Evolutionary conservation across 306 rosid species (phyloP).

Genomic region (Hippophae tibetana): DNA sequence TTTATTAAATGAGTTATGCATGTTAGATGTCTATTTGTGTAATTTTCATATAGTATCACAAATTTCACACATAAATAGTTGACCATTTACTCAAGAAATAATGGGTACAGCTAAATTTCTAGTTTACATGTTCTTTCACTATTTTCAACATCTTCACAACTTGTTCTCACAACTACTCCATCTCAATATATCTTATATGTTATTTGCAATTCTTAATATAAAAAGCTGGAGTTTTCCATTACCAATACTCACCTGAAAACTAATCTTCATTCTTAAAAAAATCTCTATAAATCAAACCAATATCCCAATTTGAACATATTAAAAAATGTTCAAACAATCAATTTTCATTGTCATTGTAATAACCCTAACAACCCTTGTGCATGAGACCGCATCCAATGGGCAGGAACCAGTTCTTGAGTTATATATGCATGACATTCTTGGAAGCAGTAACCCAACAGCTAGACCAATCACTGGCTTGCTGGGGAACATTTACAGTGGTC

Average conservation of each 20-base stretch:
- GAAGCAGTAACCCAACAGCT: constrained; percentile 69
- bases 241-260: no score
- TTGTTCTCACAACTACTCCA: constrained; percentile 43
- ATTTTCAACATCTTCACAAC: constrained; percentile 42
- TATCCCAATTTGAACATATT: background rate
- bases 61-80: no score
- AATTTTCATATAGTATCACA: no score
- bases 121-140: background rate
- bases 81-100: no score
- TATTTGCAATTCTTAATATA: no score
- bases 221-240: no score
- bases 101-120: no score
- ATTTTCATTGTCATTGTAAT: constrained; percentile 18
- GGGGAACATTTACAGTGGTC: constrained; percentile 75
- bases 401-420: constrained; percentile 55
- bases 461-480: constrained; percentile 75
- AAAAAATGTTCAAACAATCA: constrained; percentile 26
- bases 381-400: constrained; percentile 31
- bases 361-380: constrained; percentile 19
- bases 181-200: constrained; percentile 4
- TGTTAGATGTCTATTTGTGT: no score
- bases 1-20: no score
- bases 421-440: constrained; percentile 85
- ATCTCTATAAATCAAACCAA: background rate
- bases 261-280: background rate